Base-by-base conservation (phyloP, 2,329 filamentous ascomycete species). In the Penicillium sp. region DNA sequence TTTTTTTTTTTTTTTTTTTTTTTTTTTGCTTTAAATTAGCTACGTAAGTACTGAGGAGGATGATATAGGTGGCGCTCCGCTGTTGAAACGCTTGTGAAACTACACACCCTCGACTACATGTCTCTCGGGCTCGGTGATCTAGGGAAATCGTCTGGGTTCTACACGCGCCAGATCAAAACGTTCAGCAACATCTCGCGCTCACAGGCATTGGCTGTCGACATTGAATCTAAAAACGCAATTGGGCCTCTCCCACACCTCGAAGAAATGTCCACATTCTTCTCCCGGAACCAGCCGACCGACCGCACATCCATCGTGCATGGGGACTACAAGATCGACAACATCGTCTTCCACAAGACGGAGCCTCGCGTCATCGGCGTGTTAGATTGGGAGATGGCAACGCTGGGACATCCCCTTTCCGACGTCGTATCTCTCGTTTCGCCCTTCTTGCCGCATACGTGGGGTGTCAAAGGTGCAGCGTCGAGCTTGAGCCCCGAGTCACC, bases 371-470 rank as follows among this genome's bases (percentile, higher is more conserved):
- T 98, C 77, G 95, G 94, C 5, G 93, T 98, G 58, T 80, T 98
- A 5, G 95, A 99, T 80, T 98, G 94, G 94, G 95, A 98, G 81
- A 96, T 99, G 92, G 93, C 92, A 35, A 98, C 94, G 0, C 89
- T 97, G 59, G 95, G 95, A 17, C 94, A 99, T 76, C 94, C 94
- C 1, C 85, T 97, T 23, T 93, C 91, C 5, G 94, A 99, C 75
- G 81, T 98, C 45, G 88, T 89, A 76, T 98, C 98, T 78, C 83
- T 98, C 69, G 81, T 76, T 57, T 73, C 77, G 50, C 75, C 79
- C 5, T 79, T 75, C 66, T 71, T 71, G 49, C 65, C 71, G 41
- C 75, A 66, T 31, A 75, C 35, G 1, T 41, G 35, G 35, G 35
- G 35, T 17, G 35, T 41, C 13, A 11, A 41, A 15, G 35, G 35